These are phyloP conservation scores for Poa pratensis DNA, from an alignment of 176 grass and related monocot genomes.

Conservation along the genomic window DNA sequence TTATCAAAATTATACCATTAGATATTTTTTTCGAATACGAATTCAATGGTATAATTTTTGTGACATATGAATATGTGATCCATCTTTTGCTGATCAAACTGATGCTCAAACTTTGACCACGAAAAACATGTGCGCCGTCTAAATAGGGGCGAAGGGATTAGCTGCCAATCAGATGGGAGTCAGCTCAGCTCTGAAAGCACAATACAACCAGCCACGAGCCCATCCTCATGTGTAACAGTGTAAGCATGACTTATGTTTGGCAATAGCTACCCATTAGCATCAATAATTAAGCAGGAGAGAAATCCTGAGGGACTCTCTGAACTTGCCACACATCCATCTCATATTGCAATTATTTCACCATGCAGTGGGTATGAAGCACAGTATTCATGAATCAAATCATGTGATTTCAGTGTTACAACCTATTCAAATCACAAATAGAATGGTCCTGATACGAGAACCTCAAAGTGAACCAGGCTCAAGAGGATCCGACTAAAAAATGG, in stretches of 20 bases:
- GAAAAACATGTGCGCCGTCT: too few relatives aligned
- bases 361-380: not conserved
- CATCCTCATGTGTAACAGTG: slow-evolving; percentile 6
- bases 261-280: not conserved
- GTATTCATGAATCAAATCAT: slow-evolving; percentile 4
- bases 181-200: slow-evolving; percentile 19
- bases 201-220: not conserved
- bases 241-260: not conserved
- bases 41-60: too few relatives aligned
- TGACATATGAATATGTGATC: too few relatives aligned
- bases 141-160: not conserved
- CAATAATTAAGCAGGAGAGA: slow-evolving; percentile 2
- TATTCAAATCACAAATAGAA: slow-evolving; percentile 17
- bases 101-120: too few relatives aligned
- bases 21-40: too few relatives aligned
- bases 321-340: not conserved
- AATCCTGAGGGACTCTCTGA: not conserved
- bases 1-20: too few relatives aligned
- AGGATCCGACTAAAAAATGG: not conserved
- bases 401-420: not conserved
- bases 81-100: too few relatives aligned
- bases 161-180: not conserved
- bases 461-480: not conserved
- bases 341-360: slow-evolving; percentile 20
- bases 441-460: not conserved